Base-by-base conservation (phyloP, 2,329 filamentous ascomycete species). In the Erysiphe pulchra region DNA sequence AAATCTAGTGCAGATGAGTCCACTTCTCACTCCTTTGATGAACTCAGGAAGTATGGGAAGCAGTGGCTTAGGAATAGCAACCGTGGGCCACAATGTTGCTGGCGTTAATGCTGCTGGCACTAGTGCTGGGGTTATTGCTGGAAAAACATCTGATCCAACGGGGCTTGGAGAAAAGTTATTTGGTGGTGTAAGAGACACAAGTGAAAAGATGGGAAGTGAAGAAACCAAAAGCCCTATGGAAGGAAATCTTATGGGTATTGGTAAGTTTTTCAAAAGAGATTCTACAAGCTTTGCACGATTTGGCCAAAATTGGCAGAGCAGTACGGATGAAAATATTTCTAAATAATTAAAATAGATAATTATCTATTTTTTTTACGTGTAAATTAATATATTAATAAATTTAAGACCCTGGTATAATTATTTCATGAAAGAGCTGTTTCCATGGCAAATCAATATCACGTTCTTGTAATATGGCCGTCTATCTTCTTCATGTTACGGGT, bases 221-320 rank as follows among this genome's bases (percentile, higher is more conserved):
- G 37, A 56, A 39, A 62, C 67, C 46, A 67, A 73, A 46, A 75
- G 78, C 55, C 73, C 72, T 8, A 72, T 94, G 51, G 92, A 94
- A 58, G 86, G 92, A 62, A 94, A 94, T 61, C 60, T 95, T 61
- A 86, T 84, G 64, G 93, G 84, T 59, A 82, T 98, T 62, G 87
- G 87, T 20, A 94, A 92, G 62, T 94, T 95, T 63, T 95, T 95
- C 65, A 76, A 80, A 50, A 68, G 87, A 50, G 87, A 94, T 64
- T 80, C 81, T 30, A 80, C 81, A 28, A 78, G 80, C 51, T 86
- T 86, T 59, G 80, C 80, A 42, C 76, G 55, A 43, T 58, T 57
- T 51, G 56, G 55, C 3, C 51, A 49, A 6, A 52, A 46, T 39
- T 55, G 52, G 41, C 49, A 53, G 11, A 52, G 50, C 24, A 50